These are phyloP conservation scores for Aschersonia sp. DNA, from an alignment of 2,329 filamentous ascomycete species.

Conservation along the genomic window DNA sequence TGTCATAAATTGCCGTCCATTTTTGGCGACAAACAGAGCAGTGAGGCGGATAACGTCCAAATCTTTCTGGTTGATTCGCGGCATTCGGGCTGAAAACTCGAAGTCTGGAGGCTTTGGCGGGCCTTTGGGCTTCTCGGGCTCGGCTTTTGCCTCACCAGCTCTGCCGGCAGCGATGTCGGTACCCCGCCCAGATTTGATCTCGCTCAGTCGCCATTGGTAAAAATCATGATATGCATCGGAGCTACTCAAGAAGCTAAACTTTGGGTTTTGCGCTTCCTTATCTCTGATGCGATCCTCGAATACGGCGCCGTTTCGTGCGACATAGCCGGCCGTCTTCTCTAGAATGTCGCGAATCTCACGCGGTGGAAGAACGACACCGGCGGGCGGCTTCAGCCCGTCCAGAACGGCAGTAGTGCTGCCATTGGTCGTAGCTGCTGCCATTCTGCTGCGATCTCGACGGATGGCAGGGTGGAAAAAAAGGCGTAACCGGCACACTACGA, in stretches of 20 bases:
- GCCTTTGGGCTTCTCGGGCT: slow-evolving; percentile 55
- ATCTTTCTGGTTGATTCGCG: slow-evolving; percentile 91
- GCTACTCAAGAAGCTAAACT: slow-evolving; percentile 73
- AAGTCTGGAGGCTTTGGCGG: slow-evolving; percentile 78
- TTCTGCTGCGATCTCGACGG: slow-evolving; percentile 1
- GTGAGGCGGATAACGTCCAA: slow-evolving; percentile 61
- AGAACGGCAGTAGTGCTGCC: slow-evolving; percentile 37
- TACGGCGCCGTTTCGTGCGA: slow-evolving; percentile 50
- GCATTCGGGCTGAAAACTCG: slow-evolving; percentile 90
- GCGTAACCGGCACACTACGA: no score
- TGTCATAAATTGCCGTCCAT: slow-evolving; percentile 85
- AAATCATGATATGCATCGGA: slow-evolving; percentile 76
- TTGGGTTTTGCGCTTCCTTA: slow-evolving; percentile 72
- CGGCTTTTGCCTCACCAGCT: slow-evolving; percentile 42
- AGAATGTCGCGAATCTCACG: slow-evolving; percentile 73
- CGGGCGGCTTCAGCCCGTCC: slow-evolving; percentile 62
- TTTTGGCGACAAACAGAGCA: slow-evolving; percentile 83
- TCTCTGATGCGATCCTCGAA: slow-evolving; percentile 78
- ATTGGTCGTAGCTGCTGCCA: slow-evolving; percentile 27
- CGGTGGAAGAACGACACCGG: slow-evolving; percentile 76
- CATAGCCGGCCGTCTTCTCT: slow-evolving; percentile 90
- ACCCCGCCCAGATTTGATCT: slow-evolving; percentile 73
- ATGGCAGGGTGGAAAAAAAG: no score
- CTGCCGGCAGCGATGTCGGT: slow-evolving; percentile 65
- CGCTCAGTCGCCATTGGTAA: slow-evolving; percentile 79